Evolutionary conservation across 768 basidiomycete species (phyloP), one percentile per base, ranked within the genome.

Genomic region (Kwoniella sp.): DNA sequence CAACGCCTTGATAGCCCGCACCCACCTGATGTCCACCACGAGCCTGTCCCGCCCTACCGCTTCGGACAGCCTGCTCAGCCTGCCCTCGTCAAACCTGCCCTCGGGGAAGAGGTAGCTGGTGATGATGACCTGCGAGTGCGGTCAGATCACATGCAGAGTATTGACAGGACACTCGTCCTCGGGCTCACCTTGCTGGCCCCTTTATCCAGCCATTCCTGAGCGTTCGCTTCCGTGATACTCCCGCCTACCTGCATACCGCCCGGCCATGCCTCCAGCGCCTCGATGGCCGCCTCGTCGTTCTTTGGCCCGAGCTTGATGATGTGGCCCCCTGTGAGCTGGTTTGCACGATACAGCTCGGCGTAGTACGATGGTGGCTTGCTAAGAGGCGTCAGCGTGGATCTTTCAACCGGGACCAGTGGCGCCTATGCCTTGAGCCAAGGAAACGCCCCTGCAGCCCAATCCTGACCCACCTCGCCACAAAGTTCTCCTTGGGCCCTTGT

Each of bases 161-260:
- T 23, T 28, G 8, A 41, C 42, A 22, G 23, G 37, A n/a, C n/a
- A n/a, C n/a, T n/a, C n/a, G n/a, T n/a, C 6, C 39, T 34, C 28
- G 33, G 17, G 53, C 68, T 38, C 53, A 83, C 93, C 80, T 99
- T 98, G 70, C 85, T 85, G 15, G 95, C 95, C 4, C 93, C 93
- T 1, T 81, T 81, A 32, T 86, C 81, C 44, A 98, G 73, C 95
- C 95, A 99, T 51, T 82, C 79, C 39, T 75, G 71, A 0, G 90
- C 89, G 68, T 98, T 98, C 29, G 76, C 73, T 34, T 81, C 83
- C 26, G 81, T 87, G 62, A 99, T 92, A 0, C 93, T 90, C 2
- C 95, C 95, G 11, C 95, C 95, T 41, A 99, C 79, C 73, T 99
- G 95, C 17, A 99, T 76, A 23, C 82, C 85, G 84, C 88, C 83